Evolutionary conservation across 768 basidiomycete genomes (phyloP).

Genomic region (Boletus tomentosulus): DNA sequence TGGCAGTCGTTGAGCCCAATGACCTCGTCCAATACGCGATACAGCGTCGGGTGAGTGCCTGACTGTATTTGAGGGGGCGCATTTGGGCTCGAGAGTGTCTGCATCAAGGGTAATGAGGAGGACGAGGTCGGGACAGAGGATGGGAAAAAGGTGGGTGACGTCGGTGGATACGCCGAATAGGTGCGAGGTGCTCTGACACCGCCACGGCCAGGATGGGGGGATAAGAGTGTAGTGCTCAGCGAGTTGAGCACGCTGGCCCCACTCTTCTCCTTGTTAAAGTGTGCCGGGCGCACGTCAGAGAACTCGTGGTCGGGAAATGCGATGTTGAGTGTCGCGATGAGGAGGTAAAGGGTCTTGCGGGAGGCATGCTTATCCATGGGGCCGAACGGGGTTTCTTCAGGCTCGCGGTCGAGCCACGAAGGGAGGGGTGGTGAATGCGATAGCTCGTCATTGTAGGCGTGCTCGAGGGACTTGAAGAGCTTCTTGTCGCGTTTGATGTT

Average conservation of each 20-base stretch:
- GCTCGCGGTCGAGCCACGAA: slow-evolving; percentile 68
- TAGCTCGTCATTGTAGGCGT: slow-evolving; percentile 72
- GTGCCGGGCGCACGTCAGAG: slow-evolving; percentile 82
- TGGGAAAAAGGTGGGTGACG: slow-evolving; percentile 68
- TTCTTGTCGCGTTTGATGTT: slow-evolving; percentile 96
- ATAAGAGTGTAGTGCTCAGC: slow-evolving; percentile 77
- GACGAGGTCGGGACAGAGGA: slow-evolving; percentile 64
- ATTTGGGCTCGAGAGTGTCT: slow-evolving; percentile 56
- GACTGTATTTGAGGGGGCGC: slow-evolving; percentile 70
- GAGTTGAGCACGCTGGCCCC: slow-evolving; percentile 77
- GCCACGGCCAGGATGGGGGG: slow-evolving; percentile 52
- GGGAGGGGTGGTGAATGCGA: slow-evolving; percentile 83
- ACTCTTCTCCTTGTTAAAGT: slow-evolving; percentile 81
- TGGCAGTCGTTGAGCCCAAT: slow-evolving; percentile 91
- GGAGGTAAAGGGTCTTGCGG: slow-evolving; percentile 90
- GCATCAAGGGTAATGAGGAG: slow-evolving; percentile 64
- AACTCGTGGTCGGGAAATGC: slow-evolving; percentile 99
- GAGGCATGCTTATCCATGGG: slow-evolving; percentile 81
- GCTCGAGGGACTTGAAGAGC: slow-evolving; percentile 89
- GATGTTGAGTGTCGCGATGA: slow-evolving; percentile 94
- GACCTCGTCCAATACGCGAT: slow-evolving; percentile 83
- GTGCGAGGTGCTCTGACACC: slow-evolving; percentile 69
- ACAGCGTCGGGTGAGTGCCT: slow-evolving; percentile 85
- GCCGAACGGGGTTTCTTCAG: slow-evolving; percentile 84
- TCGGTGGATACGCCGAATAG: slow-evolving; percentile 83